These are phyloP conservation scores for Globisporangium abappressorium DNA, from an alignment of 352 stramenopile species.

Conservation along the genomic window DNA sequence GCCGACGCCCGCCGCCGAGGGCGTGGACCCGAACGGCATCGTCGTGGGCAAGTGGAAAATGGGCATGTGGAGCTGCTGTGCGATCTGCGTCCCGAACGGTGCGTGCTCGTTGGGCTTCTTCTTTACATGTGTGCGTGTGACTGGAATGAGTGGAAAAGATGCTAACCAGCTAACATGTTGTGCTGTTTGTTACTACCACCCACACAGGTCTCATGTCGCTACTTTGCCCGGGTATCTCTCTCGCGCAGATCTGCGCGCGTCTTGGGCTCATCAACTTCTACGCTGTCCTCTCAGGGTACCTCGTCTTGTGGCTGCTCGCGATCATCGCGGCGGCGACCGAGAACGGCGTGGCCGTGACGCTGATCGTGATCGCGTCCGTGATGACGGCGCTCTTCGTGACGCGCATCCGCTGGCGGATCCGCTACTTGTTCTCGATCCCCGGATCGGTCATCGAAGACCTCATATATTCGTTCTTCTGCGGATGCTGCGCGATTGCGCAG, in stretches of 20 bases:
- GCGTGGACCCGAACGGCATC: slow-evolving; percentile 30
- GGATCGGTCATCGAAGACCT: slow-evolving; percentile 39
- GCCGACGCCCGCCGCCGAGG: slow-evolving; percentile 17
- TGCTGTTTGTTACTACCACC: neutral
- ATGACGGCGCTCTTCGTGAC: slow-evolving; percentile 31
- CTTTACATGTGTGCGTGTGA: neutral
- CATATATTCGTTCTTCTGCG: slow-evolving; percentile 29
- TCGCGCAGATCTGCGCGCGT: slow-evolving; percentile 46
- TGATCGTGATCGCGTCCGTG: slow-evolving; percentile 32
- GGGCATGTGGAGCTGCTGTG: slow-evolving; percentile 22
- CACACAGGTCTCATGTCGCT: slow-evolving; percentile 23
- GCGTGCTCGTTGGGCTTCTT: neutral
- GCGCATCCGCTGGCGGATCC: slow-evolving; percentile 51
- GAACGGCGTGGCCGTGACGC: slow-evolving; percentile 26
- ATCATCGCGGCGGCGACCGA: slow-evolving; percentile 27
- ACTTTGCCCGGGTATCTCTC: slow-evolving; percentile 28
- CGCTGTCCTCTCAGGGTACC: slow-evolving; percentile 30
- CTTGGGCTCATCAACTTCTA: slow-evolving; percentile 41
- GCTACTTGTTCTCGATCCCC: slow-evolving; percentile 52
- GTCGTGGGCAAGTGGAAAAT: slow-evolving; percentile 33
- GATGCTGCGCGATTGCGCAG: slow-evolving; percentile 45
- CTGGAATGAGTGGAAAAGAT: neutral
- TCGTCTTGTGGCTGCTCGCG: slow-evolving; percentile 32
- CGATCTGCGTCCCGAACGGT: slow-evolving; percentile 28
- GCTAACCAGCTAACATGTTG: neutral